Conservation (phyloP, 73 alveolate species). For the Paramecium sonneborni region DNA sequence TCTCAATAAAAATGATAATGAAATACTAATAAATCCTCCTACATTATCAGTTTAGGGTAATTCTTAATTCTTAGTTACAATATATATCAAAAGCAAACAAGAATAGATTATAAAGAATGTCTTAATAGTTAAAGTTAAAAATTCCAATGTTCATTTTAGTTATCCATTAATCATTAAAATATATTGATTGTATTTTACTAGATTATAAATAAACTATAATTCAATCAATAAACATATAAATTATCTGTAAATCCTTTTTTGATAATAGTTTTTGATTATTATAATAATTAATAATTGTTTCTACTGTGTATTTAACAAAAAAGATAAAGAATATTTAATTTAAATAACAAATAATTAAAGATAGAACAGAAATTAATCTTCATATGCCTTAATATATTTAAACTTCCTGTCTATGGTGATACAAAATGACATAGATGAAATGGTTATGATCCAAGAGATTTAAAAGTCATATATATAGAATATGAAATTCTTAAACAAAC, state of each 20-base stretch:
- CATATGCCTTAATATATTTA: slow-evolving; percentile 95
- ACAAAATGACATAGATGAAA: slow-evolving; percentile 95
- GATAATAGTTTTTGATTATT: background rate
- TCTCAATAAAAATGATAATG: background rate
- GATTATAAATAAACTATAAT: background rate
- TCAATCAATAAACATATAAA: background rate
- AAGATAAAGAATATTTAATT: background rate
- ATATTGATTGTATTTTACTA: background rate
- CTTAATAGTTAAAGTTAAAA: background rate
- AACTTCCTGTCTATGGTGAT: too few species aligned
- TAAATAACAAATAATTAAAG: slow-evolving; percentile 60
- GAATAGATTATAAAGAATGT: slow-evolving; percentile 43
- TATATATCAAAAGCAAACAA: background rate
- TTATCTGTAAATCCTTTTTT: too few species aligned
- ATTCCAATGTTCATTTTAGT: slow-evolving; percentile 26
- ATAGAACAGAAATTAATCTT: slow-evolving; percentile 71
- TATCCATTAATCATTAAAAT: slow-evolving; percentile 11
- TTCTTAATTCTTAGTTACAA: background rate
- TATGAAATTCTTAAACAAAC: slow-evolving; percentile 75
- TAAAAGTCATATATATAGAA: slow-evolving; percentile 74
- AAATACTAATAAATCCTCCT: background rate
- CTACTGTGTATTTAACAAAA: slow-evolving; percentile 12
- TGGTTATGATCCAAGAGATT: slow-evolving; percentile 89
- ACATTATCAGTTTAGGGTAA: background rate
- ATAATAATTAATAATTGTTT: background rate